Base-by-base conservation (phyloP, 306 rosid genomes). In the Dryas drummondii region DNA sequence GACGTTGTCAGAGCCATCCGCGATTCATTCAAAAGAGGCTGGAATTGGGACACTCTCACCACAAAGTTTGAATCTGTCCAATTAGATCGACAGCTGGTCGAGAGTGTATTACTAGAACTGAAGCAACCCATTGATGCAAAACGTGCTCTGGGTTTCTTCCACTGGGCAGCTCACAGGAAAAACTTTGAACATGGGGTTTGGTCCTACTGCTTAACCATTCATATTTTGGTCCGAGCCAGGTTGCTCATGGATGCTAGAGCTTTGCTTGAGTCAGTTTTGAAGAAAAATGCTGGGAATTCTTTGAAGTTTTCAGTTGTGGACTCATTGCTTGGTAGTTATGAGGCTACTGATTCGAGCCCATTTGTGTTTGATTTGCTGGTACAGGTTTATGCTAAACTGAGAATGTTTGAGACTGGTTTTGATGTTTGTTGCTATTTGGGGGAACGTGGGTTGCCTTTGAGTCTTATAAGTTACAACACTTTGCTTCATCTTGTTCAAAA, bases 71-170 rank as follows among this genome's bases (percentile, higher is more conserved):
- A 70, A 37, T 40, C 77, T 15, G 57, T 86, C 3, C 41, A 81
- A 2, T 50, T 93, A 27, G 84, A 73, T 80, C 81, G 82, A 45
- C 50, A 67, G 0, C 26, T 87, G 7, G 93, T 86, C 2, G 83
- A 89, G 62, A 83, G 62, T 9, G 79, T 89, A 7, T 70, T 93
- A 44, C 41, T 83, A 49, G 80, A 88, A 15, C 53, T 93, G 15
- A 87, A 85, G 62, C 79, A 85, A 62, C 96, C 93, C 10, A 26
- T 11, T 42, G 93, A 91, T 66, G 97, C 96, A 26, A 86, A 79
- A 79, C 64, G 84, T 1, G 98, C 98, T 32, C 78, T 91, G 42
- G 76, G 87, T 57, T 91, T 93, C 85, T 91, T 93, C 84, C 97
- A 93, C 27, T 91, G 97, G 97, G 86, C 87, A 12, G 61, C 89